Conservation (phyloP, 306 rosid species). For the Vigna hirtella region DNA sequence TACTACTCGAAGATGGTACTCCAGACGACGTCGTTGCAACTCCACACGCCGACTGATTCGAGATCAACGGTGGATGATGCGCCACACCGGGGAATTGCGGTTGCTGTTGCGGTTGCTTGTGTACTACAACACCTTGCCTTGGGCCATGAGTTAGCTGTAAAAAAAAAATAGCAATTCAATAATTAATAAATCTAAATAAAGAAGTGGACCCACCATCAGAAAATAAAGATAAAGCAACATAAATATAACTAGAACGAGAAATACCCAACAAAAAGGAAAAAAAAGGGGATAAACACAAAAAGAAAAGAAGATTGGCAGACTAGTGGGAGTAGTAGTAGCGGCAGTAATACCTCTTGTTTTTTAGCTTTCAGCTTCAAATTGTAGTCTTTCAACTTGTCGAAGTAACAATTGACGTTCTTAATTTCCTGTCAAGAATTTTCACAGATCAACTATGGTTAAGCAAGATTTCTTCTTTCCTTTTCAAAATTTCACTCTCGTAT, state of each 20-base stretch:
- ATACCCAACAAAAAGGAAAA: not conserved
- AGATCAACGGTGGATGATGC: not conserved
- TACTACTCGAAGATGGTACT: not conserved
- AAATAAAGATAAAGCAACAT: constrained; percentile 16
- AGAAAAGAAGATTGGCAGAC: not conserved
- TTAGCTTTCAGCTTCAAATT: constrained; percentile 56
- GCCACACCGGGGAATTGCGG: not conserved
- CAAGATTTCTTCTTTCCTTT: not conserved
- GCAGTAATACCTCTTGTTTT: constrained; percentile 49
- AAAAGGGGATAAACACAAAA: not conserved
- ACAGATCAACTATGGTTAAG: constrained; percentile 2
- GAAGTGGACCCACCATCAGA: not conserved
- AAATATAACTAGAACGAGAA: constrained; percentile 12
- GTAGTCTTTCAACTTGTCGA: constrained; percentile 30
- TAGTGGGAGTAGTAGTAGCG: not conserved
- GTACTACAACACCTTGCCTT: constrained; percentile 19
- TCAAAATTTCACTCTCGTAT: no score
- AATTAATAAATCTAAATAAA: constrained; percentile 1
- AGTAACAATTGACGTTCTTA: constrained; percentile 44
- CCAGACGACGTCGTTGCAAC: constrained; percentile 23
- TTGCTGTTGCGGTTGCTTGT: not conserved
- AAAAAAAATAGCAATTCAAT: not conserved
- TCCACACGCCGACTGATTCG: constrained; percentile 36
- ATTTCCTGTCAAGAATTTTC: constrained; percentile 54
- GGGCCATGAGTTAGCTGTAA: constrained; percentile 44